A percentile compares a stretch with the other conserved stretches of the same genome.
phyloP scores from a whole-genome alignment of 768 basidiomycete genomes.

The Phallus indusiatus region DNA sequence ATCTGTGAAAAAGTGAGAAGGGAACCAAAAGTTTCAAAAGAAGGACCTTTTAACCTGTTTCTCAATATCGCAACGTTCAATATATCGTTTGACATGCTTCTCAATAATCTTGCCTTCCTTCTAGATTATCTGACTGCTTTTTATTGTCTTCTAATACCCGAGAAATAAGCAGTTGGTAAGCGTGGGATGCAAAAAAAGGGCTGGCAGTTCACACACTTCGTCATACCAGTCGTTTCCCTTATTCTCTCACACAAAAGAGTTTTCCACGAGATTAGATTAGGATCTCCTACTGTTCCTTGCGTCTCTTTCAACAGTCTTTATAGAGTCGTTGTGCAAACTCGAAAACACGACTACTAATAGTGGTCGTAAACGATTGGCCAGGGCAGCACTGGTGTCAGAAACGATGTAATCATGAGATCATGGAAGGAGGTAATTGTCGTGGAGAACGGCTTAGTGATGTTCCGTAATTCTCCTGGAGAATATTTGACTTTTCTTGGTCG shows the following conservation, averaged over 20 bases:
- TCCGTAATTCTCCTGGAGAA: too few species aligned
- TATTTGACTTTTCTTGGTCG: too few species aligned
- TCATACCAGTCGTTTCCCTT: conserved; percentile 43
- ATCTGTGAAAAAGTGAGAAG: conserved; percentile 36
- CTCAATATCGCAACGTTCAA: conserved; percentile 67
- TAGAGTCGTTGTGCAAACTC: conserved; percentile 87
- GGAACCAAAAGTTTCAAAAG: not conserved
- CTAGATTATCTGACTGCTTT: conserved; percentile 46
- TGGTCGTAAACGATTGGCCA: too few species aligned
- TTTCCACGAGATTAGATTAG: conserved; percentile 72
- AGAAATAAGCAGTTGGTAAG: too few species aligned
- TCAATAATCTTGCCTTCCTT: conserved; percentile 69
- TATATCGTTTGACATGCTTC: conserved; percentile 67
- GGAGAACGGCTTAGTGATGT: too few species aligned
- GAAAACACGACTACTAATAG: conserved; percentile 81
- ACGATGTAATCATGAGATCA: too few species aligned
- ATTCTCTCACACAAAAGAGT: conserved; percentile 60
- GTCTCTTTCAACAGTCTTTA: conserved; percentile 79
- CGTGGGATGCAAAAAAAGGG: too few species aligned
- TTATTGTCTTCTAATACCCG: conserved; percentile 46
- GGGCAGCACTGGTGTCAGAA: too few species aligned
- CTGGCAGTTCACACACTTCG: too few species aligned
- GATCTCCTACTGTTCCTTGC: conserved; percentile 83
- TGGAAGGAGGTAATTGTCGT: too few species aligned
- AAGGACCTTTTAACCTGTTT: conserved; percentile 33